Evolutionary conservation across 2,329 filamentous ascomycete genomes (phyloP), one percentile per base, ranked within the genome.

Genomic region (Aspergillus felis): DNA sequence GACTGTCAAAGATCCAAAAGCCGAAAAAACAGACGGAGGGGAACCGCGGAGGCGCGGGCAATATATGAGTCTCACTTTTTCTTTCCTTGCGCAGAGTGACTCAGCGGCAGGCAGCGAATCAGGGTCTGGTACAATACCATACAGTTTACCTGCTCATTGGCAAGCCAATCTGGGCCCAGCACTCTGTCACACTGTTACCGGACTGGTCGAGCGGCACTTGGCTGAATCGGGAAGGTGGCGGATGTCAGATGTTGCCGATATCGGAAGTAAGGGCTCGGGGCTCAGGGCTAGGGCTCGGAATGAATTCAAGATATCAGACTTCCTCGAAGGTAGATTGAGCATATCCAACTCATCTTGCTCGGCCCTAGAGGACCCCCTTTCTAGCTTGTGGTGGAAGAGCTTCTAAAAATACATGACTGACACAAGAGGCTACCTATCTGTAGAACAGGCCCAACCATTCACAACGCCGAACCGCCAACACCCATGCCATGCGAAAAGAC

Each of bases 1-100:
- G 56, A 65, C 65, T 58, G 65, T 67, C 64, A 66, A 66, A 66
- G 58, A 65, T 55, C 61, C 61, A 64, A 66, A 67, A 67, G 57
- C 61, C 63, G 62, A 63, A 64, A 66, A 64, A 56, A 62, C 58
- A 46, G 59, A 58, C 60, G 52, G 42, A 46, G 52, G 52, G 52
- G 42, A 9, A 48, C 17, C 14, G 42, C 41, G 38, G 58, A 57
- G 55, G 53, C 57, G 59, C 48, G 47, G 55, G 53, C 52, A 24
- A 52, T 53, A 54, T 56, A 62, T 57, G 22, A 47, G 12, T 24
- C 22, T 41, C 22, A 28, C 46, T 54, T 54, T 51, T 51, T 38
- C 38, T 10, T 32, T 24, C 17, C 32, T 14, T 44, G 24, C 28
- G 22, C 22, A 22, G 22, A 20, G 27, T 51, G 29, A 47, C 44